phyloP scores from a whole-genome alignment of 148 eudicot species.

The Nyssa sinensis region DNA sequence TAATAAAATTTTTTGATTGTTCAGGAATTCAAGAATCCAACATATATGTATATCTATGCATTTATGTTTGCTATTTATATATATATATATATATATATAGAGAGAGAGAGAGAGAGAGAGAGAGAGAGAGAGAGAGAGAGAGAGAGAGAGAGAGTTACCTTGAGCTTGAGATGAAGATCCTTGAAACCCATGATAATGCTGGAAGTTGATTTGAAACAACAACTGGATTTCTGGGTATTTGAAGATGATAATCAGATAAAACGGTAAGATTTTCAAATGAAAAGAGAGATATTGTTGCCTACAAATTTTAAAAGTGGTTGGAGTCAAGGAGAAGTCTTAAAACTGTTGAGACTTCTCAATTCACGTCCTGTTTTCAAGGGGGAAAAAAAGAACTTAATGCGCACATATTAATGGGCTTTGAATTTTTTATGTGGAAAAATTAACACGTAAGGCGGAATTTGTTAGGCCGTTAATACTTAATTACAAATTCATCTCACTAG shows the following conservation, averaged over 20 bases:
- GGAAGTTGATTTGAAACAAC: background rate
- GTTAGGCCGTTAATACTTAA: background rate
- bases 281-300: slow-evolving; percentile 5
- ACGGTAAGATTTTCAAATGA: slow-evolving; percentile 6
- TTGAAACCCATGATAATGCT: slow-evolving; percentile 27
- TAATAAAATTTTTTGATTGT: background rate
- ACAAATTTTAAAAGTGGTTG: background rate
- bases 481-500: background rate
- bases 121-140: too few relatives aligned
- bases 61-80: too few relatives aligned
- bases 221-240: background rate
- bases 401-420: background rate
- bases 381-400: background rate
- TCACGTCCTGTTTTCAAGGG: background rate
- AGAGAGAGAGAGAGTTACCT: too few relatives aligned
- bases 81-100: background rate
- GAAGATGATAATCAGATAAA: background rate
- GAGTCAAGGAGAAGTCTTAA: background rate
- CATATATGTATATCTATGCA: too few relatives aligned
- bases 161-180: slow-evolving; percentile 28
- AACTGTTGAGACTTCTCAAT: background rate
- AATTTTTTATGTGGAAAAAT: background rate
- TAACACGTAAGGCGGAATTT: background rate
- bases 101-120: background rate
- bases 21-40: background rate